These are phyloP conservation scores for Magnolia officinalis DNA, from an alignment of 164 flowering plant genomes.

Conservation along the genomic window DNA sequence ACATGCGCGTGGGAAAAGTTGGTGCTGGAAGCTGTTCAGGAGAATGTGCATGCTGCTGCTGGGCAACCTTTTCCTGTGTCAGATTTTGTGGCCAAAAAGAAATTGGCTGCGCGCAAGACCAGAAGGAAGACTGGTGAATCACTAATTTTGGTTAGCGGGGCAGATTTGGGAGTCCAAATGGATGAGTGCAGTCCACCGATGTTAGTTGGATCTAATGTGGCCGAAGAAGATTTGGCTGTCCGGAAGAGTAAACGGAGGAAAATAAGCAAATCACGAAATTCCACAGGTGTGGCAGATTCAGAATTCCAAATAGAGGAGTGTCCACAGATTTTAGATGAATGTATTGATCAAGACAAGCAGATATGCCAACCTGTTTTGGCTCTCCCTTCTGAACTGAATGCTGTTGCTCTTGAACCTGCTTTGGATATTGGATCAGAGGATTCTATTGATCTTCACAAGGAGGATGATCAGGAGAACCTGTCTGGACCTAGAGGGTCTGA, in stretches of 20 bases:
- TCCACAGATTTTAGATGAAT: background rate
- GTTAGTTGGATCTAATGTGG: background rate
- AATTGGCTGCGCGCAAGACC: background rate
- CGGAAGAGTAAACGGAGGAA: slow-evolving; percentile 28
- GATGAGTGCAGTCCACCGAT: background rate
- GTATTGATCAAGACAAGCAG: background rate
- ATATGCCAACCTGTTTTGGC: background rate
- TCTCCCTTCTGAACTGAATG: background rate
- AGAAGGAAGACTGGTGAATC: background rate
- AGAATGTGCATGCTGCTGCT: background rate
- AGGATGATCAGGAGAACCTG: background rate
- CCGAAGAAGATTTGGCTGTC: slow-evolving; percentile 61
- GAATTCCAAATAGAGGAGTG: background rate
- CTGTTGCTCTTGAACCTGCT: background rate
- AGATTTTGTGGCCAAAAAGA: background rate
- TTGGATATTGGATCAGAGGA: background rate
- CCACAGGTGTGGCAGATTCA: slow-evolving; percentile 2
- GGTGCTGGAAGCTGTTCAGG: slow-evolving; percentile 23
- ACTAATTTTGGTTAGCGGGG: background rate
- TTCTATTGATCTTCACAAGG: background rate
- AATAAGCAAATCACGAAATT: slow-evolving; percentile 3
- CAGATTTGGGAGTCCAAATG: background rate
- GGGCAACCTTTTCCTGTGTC: background rate
- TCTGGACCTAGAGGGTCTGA: background rate
- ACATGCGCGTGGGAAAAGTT: slow-evolving; percentile 35